Conservation (phyloP, 495 filamentous ascomycete species). For the Recurvomyces mirabilis region DNA sequence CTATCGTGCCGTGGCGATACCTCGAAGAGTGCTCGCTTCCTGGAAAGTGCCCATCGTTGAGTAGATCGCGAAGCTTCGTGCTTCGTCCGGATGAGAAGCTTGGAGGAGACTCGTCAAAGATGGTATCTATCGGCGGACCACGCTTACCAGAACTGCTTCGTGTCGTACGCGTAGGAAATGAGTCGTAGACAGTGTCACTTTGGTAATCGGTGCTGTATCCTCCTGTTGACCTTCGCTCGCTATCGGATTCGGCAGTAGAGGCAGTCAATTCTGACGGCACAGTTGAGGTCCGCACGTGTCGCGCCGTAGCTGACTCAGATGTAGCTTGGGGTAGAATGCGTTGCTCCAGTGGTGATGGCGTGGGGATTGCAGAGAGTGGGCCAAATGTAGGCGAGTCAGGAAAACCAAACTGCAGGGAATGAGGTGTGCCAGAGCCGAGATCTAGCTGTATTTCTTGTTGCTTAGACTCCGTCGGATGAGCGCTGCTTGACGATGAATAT, state of each 20-base stretch:
- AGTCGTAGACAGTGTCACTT: slow-evolving; percentile 89
- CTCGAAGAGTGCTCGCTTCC: slow-evolving; percentile 24
- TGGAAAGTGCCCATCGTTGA: slow-evolving; percentile 37
- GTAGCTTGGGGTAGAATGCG: slow-evolving; percentile 9
- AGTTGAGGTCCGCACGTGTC: slow-evolving; percentile 22
- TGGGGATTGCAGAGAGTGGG: no score
- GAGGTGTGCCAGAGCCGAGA: slow-evolving; percentile 7
- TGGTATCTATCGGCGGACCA: slow-evolving; percentile 61
- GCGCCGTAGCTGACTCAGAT: not conserved
- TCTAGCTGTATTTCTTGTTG: slow-evolving; percentile 6
- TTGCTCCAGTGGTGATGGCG: slow-evolving; percentile 7
- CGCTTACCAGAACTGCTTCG: slow-evolving; percentile 42
- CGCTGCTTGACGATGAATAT: slow-evolving; percentile 15
- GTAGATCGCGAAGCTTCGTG: slow-evolving; percentile 38
- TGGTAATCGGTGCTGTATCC: slow-evolving; percentile 79
- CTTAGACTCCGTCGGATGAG: not conserved
- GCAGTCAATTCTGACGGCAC: slow-evolving; percentile 44
- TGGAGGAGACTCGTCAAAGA: slow-evolving; percentile 72
- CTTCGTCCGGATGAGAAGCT: slow-evolving; percentile 27
- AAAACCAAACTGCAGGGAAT: not conserved
- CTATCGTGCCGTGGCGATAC: slow-evolving; percentile 44
- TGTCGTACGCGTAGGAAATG: slow-evolving; percentile 70
- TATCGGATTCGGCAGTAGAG: slow-evolving; percentile 59
- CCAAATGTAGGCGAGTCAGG: not conserved
- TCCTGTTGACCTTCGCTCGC: slow-evolving; percentile 64